Evolutionary conservation across 192 early-diverging fungal species (phyloP).

Genomic region (Thoreauomyces humboldtii): DNA sequence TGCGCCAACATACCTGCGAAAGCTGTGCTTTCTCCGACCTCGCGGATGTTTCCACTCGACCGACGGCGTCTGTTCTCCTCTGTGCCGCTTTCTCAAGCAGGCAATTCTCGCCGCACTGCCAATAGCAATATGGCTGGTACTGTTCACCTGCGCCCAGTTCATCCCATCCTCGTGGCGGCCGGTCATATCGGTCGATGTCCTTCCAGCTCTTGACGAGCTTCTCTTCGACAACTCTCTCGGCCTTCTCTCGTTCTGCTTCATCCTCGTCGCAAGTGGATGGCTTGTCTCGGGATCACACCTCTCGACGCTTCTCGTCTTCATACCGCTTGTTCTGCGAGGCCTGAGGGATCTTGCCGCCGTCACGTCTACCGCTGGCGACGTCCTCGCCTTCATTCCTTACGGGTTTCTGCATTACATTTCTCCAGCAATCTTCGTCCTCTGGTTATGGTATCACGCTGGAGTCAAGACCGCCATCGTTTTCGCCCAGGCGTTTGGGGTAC

Average conservation of each 20-base stretch:
- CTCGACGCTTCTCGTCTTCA: conserved; percentile 18
- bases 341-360: conserved; percentile 58
- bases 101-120: conserved; percentile 19
- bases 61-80: conserved; percentile 21
- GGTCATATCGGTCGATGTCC: conserved; percentile 61
- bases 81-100: conserved; percentile 21
- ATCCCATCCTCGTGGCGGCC: conserved; percentile 44
- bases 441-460: conserved; percentile 51
- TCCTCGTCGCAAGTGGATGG: conserved; percentile 23
- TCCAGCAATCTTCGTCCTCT: conserved; percentile 52
- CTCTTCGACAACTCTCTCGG: conserved; percentile 61
- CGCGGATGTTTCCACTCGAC: too few species aligned
- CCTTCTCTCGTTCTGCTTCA: conserved; percentile 11
- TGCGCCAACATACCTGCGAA: too few species aligned
- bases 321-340: conserved; percentile 25
- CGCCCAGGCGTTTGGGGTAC: conserved; percentile 60
- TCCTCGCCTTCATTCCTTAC: conserved; percentile 69
- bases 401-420: conserved; percentile 71
- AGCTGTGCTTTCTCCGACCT: too few species aligned
- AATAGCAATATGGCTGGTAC: conserved; percentile 30
- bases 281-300: conserved; percentile 9
- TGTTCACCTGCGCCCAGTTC: conserved; percentile 29
- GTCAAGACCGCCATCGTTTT: conserved; percentile 50
- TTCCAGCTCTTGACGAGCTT: conserved; percentile 65
- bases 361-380: conserved; percentile 52